Percentiles rank a stretch among this genome's conserved stretches.
These are phyloP conservation scores for Pulveroboletus sp. DNA, from an alignment of 768 basidiomycete genomes.

Conservation along the genomic window DNA sequence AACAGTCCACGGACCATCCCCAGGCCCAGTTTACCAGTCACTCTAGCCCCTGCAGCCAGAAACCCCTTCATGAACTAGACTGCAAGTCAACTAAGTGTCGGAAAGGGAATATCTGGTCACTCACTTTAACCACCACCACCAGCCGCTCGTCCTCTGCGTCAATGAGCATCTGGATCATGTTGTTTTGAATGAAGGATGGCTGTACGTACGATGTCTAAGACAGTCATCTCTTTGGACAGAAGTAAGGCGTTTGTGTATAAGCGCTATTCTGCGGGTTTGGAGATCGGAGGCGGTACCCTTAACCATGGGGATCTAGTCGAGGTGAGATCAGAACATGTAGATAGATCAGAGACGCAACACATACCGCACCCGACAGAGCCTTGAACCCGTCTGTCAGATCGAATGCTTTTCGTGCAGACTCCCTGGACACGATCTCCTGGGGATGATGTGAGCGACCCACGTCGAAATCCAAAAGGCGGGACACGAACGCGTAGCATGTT, in stretches of 20 bases:
- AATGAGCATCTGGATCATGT: slow-evolving; percentile 72
- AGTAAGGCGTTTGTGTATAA: slow-evolving; percentile 71
- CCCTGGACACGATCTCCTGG: slow-evolving; percentile 74
- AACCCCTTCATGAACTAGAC: slow-evolving; percentile 78
- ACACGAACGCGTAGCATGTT: slow-evolving; percentile 59
- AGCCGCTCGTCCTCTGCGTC: slow-evolving; percentile 68
- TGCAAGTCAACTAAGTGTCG: slow-evolving; percentile 20
- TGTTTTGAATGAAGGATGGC: slow-evolving; percentile 39
- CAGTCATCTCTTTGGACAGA: slow-evolving; percentile 61
- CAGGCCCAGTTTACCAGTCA: slow-evolving; percentile 73
- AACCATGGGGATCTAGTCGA: slow-evolving; percentile 66
- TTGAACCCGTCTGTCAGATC: slow-evolving; percentile 81
- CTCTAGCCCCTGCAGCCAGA: slow-evolving; percentile 76
- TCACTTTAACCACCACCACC: slow-evolving; percentile 70
- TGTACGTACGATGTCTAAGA: slow-evolving; percentile 53
- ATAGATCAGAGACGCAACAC: slow-evolving; percentile 28
- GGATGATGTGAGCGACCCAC: slow-evolving; percentile 20
- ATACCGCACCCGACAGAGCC: slow-evolving; percentile 72
- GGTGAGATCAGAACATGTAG: slow-evolving; percentile 13
- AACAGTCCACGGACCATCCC: too few species aligned
- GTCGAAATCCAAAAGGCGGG: slow-evolving; percentile 7
- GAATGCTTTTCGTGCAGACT: slow-evolving; percentile 64
- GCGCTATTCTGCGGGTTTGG: slow-evolving; percentile 54
- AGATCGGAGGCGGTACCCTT: slow-evolving; percentile 72
- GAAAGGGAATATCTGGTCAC: slow-evolving; percentile 14